Evolutionary conservation across 495 filamentous ascomycete genomes (phyloP).

Genomic region (Aspergillus sclerotiicarbonarius): DNA sequence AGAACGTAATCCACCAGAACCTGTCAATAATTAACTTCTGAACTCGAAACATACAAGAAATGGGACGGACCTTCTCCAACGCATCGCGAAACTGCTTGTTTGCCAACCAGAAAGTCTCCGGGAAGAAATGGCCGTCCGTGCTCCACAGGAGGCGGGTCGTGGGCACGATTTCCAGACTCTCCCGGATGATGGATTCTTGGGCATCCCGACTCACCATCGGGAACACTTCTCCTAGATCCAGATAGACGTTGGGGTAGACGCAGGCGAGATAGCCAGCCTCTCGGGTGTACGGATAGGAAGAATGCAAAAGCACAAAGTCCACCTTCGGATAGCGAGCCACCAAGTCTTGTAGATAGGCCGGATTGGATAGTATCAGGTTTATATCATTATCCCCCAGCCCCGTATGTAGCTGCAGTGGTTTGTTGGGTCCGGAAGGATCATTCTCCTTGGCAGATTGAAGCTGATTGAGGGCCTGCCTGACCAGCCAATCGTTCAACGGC

Average conservation of each 20-base stretch:
- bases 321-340: slow-evolving; percentile 67
- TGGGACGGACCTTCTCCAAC: slow-evolving; percentile 54
- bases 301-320: slow-evolving; percentile 78
- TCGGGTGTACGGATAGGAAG: slow-evolving; percentile 79
- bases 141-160: slow-evolving; percentile 80
- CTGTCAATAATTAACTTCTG: slow-evolving; percentile 25
- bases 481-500: slow-evolving; percentile 62
- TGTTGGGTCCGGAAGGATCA: slow-evolving; percentile 36
- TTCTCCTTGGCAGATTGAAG: slow-evolving; percentile 18
- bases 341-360: slow-evolving; percentile 71
- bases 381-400: slow-evolving; percentile 86
- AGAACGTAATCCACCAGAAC: slow-evolving; percentile 62
- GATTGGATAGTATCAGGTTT: slow-evolving; percentile 64
- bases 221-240: slow-evolving; percentile 86
- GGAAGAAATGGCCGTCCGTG: slow-evolving; percentile 79
- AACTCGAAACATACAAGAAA: neutral
- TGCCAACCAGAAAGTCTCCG: slow-evolving; percentile 79
- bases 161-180: slow-evolving; percentile 76
- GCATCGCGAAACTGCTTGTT: slow-evolving; percentile 75
- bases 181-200: slow-evolving; percentile 68
- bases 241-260: slow-evolving; percentile 78
- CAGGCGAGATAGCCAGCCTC: slow-evolving; percentile 80
- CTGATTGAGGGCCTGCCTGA: slow-evolving; percentile 49
- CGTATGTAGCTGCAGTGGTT: slow-evolving; percentile 85
- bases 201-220: slow-evolving; percentile 77